phyloP scores from a whole-genome alignment of 2,329 filamentous ascomycete genomes.

The Lasiodiplodia gonubiensis region DNA sequence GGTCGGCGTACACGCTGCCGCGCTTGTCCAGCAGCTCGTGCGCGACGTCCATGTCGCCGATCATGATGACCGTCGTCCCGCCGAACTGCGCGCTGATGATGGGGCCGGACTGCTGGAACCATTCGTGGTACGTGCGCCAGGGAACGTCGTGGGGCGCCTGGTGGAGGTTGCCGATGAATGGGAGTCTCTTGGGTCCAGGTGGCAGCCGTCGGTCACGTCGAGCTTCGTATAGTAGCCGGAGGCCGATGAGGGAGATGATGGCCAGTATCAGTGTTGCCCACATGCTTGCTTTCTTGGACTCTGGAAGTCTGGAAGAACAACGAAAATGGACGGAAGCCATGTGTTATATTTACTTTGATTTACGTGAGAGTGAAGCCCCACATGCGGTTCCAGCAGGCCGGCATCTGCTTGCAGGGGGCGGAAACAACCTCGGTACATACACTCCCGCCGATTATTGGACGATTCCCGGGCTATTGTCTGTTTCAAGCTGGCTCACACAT shows the following conservation, averaged over 20 bases:
- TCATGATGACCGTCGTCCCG: constrained; percentile 42
- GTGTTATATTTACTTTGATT: too few species aligned
- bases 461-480: too few species aligned
- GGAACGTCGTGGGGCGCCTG: constrained; percentile 36
- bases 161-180: constrained; percentile 43
- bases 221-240: constrained; percentile 30
- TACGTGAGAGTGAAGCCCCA: too few species aligned
- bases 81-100: constrained; percentile 37
- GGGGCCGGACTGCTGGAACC: constrained; percentile 43
- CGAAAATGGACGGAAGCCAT: too few species aligned
- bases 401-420: too few species aligned
- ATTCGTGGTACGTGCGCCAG: constrained; percentile 39
- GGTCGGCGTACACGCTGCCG: constrained; percentile 55
- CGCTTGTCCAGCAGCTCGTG: constrained; percentile 54
- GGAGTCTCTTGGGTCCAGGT: constrained; percentile 39
- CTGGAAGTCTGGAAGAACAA: too few species aligned
- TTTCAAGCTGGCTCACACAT: too few species aligned
- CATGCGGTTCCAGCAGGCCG: too few species aligned
- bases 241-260: not conserved
- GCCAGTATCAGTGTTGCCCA: not conserved
- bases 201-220: constrained; percentile 32
- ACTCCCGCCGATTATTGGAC: too few species aligned
- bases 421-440: too few species aligned
- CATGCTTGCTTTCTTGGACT: not conserved
- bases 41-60: constrained; percentile 58